Evolutionary conservation across 345 rosid species (phyloP), one percentile per base, ranked within the genome.

Genomic region (Sisymbrium altissimum): DNA sequence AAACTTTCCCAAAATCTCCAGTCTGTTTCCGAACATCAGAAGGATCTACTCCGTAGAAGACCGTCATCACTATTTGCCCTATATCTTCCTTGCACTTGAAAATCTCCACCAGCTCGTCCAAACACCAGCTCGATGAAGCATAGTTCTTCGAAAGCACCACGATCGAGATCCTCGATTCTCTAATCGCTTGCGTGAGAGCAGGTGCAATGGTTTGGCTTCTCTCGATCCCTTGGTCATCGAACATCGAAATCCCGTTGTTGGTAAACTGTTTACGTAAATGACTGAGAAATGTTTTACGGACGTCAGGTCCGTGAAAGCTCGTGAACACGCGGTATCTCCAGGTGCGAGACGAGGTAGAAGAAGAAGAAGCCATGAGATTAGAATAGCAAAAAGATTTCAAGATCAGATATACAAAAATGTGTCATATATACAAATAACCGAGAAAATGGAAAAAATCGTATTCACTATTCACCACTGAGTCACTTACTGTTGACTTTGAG

Each of bases 61-160:
- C 9, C 9, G 56, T 52, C 56, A 52, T 52, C 15, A 52, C 32
- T 5, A 52, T 12, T 12, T 11, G 32, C 0, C 56, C 56, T 7
- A 12, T 5, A 0, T n/a, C 2, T 52, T 52, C 32, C 33, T 52
- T 52, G 33, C 70, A 69, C 17, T 41, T 10, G 3, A 62, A 14
- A 7, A 73, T 73, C 39, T 73, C 27, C 32, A 50, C 3, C 55
- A 50, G 29, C 14, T 74, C 78, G 18, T 56, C 66, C 50, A 74
- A 45, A 27, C 78, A 74, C 72, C 78, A 74, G 0, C 54, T 44
- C 6, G 72, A 74, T 8, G 78, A 65, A n/a, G 66, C 78, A 17
- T 65, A 74, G 12, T 66, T n/a, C 15, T 46, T 15, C 1, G 78
- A 66, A n/a, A 74, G 53, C 15, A 74, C 45, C 18, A 74, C 38